phyloP scores from a whole-genome alignment of 225 moss, liverwort and hornwort species.

The Bryoerythrophyllum caledonicum region DNA sequence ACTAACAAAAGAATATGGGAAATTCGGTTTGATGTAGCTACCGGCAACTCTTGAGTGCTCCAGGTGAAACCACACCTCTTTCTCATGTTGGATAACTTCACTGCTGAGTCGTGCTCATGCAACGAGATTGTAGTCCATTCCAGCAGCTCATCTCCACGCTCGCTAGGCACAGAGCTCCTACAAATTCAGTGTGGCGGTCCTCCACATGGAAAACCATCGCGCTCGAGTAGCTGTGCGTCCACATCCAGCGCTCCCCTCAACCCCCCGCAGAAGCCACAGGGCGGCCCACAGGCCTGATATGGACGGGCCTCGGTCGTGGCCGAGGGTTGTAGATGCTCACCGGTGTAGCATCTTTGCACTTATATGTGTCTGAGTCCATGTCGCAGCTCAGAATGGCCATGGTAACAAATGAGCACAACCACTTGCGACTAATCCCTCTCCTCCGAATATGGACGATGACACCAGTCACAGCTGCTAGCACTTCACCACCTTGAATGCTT shows the following conservation, averaged over 20 bases:
- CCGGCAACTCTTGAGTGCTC: background rate
- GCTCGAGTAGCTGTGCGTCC: background rate
- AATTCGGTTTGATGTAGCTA: background rate
- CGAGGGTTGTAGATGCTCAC: background rate
- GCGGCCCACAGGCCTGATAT: background rate
- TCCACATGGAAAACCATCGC: background rate
- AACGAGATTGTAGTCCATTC: background rate
- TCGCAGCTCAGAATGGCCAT: too few species aligned
- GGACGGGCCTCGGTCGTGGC: background rate
- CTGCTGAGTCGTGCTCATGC: background rate
- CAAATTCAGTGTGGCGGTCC: background rate
- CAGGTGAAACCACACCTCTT: background rate
- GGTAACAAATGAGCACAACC: background rate
- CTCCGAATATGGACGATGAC: background rate
- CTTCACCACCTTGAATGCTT: background rate
- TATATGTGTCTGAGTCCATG: conserved; percentile 2
- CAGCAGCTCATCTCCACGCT: background rate
- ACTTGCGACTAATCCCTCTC: background rate
- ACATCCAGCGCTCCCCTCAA: conserved; percentile 11
- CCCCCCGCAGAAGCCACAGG: background rate
- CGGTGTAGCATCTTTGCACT: background rate
- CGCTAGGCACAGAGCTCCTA: background rate
- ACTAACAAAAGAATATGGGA: background rate
- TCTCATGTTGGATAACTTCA: background rate
- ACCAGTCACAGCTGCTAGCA: background rate